Base-by-base conservation (phyloP, 1,139 yeast species). In the Entelexis paramagnoliae region DNA sequence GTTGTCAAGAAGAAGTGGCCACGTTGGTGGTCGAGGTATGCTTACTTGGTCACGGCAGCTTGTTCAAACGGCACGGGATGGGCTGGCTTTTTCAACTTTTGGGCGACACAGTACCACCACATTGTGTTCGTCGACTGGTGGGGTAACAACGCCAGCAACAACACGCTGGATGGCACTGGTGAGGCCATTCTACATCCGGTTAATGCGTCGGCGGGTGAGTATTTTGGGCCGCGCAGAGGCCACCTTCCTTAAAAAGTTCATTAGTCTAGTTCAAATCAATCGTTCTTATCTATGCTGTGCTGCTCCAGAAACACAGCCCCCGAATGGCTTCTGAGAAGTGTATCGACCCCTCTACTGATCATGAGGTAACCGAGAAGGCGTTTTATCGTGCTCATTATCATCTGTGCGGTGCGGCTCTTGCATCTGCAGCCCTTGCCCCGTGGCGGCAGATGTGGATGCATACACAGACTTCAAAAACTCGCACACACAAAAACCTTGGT, bases 21-120 rank as follows among this genome's bases (percentile, higher is more conserved):
- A n/a, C 63, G 71, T 17, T 74, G 81, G 79, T 73, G 75, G 68
- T 68, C 68, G 30, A 72, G 73, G 60, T 81, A 79, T 66, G 79
- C 77, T 62, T 81, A 80, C 62, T 73, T 81, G 13, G 66, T 80
- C 33, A 71, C 80, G n/a, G 72, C 78, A 55, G 83, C 78, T 3
- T 64, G 79, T 43, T 68, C 74, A 8, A 79, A 83, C 2, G 85
- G 84, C 22, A 74, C 78, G 35, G 83, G 83, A 0, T 73, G 53
- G 42, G 52, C 57, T 1, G 62, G 51, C 0, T 49, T 60, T 10
- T 55, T 75, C 72, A 34, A 52, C 45, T 60, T 60, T 52, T 60
- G 60, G 35, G 76, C 58, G 62, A 66, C 60, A 48, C 48, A 67
- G 45, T 60, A 60, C 26, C 64, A 58, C 58, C 59, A 56, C 46